These are phyloP conservation scores for Metarhizium robertsii DNA, from an alignment of 2,329 filamentous ascomycete genomes.

Conservation along the genomic window DNA sequence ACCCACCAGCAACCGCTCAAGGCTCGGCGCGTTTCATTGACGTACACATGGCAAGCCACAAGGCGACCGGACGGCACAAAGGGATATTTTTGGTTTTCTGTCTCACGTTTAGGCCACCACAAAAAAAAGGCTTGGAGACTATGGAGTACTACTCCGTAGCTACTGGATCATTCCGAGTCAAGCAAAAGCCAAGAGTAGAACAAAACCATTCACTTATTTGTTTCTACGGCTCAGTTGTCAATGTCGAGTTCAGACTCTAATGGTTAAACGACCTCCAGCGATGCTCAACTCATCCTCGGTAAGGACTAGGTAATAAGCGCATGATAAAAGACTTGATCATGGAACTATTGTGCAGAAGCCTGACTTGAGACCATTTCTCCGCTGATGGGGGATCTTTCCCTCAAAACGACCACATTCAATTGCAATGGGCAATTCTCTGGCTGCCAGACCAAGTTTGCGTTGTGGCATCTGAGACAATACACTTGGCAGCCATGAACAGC, in stretches of 20 bases:
- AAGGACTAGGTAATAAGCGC: not conserved
- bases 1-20: slow-evolving; percentile 20
- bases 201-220: not conserved
- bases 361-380: no score
- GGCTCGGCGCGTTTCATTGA: slow-evolving; percentile 25
- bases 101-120: slow-evolving; percentile 8
- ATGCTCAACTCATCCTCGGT: not conserved
- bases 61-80: slow-evolving; percentile 1
- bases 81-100: slow-evolving; percentile 11
- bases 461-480: no score
- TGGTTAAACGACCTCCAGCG: not conserved
- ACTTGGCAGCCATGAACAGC: not conserved
- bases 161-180: not conserved
- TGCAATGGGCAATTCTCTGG: no score
- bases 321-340: not conserved
- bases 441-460: no score
- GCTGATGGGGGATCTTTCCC: no score
- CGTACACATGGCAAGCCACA: slow-evolving; percentile 28
- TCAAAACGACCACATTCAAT: no score
- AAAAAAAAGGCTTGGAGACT: not conserved
- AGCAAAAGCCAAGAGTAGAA: not conserved
- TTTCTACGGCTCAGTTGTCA: not conserved
- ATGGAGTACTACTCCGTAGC: not conserved
- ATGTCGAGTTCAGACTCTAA: not conserved
- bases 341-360: no score